A percentile compares a stretch with the other conserved stretches of the same genome.
Conservation (phyloP, 805 yeast genomes). For the Yarrowia osloensis region DNA sequence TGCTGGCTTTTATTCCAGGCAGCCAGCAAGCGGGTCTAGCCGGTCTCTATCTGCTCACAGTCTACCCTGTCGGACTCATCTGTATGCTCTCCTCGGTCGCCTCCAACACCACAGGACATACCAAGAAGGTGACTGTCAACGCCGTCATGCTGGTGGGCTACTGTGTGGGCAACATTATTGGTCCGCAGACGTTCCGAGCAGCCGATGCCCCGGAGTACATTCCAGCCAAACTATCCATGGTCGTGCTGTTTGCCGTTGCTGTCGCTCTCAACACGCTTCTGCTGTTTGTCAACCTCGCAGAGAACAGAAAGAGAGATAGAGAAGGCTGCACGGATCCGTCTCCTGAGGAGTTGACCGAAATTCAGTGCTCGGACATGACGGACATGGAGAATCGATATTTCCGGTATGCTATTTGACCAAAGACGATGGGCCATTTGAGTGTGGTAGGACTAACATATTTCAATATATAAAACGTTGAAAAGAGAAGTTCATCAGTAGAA, state of each 20-base stretch:
- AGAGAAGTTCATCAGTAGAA: no score
- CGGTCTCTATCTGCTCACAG: background rate
- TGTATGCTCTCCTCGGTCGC: background rate
- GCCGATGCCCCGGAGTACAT: background rate
- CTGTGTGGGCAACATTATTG: background rate
- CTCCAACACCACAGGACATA: background rate
- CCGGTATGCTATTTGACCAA: background rate
- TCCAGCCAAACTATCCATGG: background rate
- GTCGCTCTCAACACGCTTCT: background rate
- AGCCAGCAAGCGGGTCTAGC: background rate
- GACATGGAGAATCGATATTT: background rate
- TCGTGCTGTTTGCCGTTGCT: background rate
- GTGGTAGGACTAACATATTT: no score
- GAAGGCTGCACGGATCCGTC: background rate
- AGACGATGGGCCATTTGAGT: no score
- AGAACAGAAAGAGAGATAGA: background rate
- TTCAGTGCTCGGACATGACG: background rate
- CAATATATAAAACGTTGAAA: no score
- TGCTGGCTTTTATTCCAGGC: background rate
- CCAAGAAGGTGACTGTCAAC: background rate
- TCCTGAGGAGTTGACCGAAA: background rate
- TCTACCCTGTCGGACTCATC: background rate
- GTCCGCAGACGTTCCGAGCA: background rate
- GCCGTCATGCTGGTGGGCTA: background rate
- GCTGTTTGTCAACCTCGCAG: background rate